Evolutionary conservation across 768 basidiomycete genomes (phyloP), one percentile per base, ranked within the genome.

Genomic region (Xerocomellus intermedius): DNA sequence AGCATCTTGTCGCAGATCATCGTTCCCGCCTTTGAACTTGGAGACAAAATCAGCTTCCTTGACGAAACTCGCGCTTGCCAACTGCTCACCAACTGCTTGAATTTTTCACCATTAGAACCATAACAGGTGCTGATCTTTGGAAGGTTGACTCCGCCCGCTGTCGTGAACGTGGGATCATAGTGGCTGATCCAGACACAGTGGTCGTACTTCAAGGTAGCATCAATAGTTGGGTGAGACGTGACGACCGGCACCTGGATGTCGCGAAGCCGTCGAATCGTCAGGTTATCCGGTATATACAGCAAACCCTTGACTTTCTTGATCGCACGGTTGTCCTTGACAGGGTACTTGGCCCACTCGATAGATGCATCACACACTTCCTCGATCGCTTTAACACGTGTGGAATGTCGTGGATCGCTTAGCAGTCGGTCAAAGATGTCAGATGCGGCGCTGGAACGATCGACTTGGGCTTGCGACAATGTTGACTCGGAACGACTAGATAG

Each of bases 1-100:
- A 1, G 95, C 95, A 66, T 99, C 97, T 71, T 99, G 97, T 38
- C 97, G 86, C 43, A 97, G 69, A 64, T 99, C 97, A 62, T 99
- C 97, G 10, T 83, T 78, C 9, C 89, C 89, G 4, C 93, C 93
- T 69, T 99, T 98, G 74, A 94, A 95, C 93, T 96, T 37, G 33
- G 6, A 21, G 57, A 42, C 62, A 44, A n/a, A 2, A 22, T 59
- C 21, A 62, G 33, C 38, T 30, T 22, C 22, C 24, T 19, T 19
- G 28, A 43, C 8, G n/a, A 35, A 26, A 39, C 8, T n/a, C 22
- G 16, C 6, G 19, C 24, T 47, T 6, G 41, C 42, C 3, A 37
- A 22, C 14, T 10, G 70, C 87, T 65, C 60, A 94, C 96, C 69
- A 99, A 67, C 66, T 98, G 92, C 59, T 79, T 88, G 69, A 94